Base-by-base conservation (phyloP, 2,329 filamentous ascomycete genomes). In the Ploettnerulaceae sp. region DNA sequence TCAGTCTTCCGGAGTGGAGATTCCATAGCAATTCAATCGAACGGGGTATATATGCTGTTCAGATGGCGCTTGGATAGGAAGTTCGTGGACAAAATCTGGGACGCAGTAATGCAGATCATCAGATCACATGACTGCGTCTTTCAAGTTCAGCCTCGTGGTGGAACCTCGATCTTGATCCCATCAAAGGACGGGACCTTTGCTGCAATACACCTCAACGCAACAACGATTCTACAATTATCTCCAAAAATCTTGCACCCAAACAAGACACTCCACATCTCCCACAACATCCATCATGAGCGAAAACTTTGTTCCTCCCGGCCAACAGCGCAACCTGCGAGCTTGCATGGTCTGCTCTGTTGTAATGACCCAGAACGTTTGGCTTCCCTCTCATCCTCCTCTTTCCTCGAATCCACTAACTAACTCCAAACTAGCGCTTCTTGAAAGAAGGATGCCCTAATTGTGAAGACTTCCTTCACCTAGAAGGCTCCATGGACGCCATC, bases 341-440 rank as follows among this genome's bases (percentile, higher is more conserved):
- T 98, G 93, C 75, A 96, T 98, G 89, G 89, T 97, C 59, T 98
- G 93, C 79, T 91, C 89, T 45, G 86, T 97, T 64, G 88, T 97
- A 56, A 89, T 91, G 74, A 84, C 86, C 51, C 81, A 84, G 62
- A 76, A 75, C 57, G 86, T 89, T 72, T 58, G 77, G 66, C 37
- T 34, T 33, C 25, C 29, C 17, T 50, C 29, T 35, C 21, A 29
- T 41, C 45, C 5, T 24, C 18, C 26, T 29, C 37, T 7, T n/a
- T 25, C 28, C 17, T 34, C 18, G 14, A 20, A 46, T 48, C 44
- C n/a, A 21, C 36, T 18, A 37, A 50, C 35, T 45, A 43, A 55
- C 32, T 21, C 24, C 20, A 28, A 36, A 54, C 24, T 64, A 91
- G 85, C 84, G 87, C 67, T 98, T 98, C 76, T 76, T 83, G 61